Evolutionary conservation across 805 yeast species (phyloP), one percentile per base, ranked within the genome.

Genomic region (Kluyveromyces dobzhanskii): DNA sequence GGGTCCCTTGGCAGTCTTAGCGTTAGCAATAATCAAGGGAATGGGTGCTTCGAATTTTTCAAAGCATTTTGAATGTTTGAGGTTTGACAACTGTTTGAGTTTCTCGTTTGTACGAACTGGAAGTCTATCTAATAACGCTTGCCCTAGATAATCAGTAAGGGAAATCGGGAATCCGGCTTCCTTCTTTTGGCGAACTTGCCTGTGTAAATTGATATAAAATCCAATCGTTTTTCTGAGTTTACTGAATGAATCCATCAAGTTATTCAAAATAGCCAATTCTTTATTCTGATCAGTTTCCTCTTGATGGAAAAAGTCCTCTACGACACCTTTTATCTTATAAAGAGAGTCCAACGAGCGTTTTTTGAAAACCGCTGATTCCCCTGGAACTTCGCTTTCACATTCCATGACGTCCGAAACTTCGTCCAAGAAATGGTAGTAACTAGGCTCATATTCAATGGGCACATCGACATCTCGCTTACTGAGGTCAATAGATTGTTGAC

Each of bases 81-180:
- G 45, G 0, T 75, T 64, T 2, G 54, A 45, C 64, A 2, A 62
- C 45, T 24, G 66, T 43, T 4, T 62, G 53, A 9, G 52, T 37
- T 17, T 51, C 36, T 21, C 14, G 12, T 12, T n/a, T 17, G 13
- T 28, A 12, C 27, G 18, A 11, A 18, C 26, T 3, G 38, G 25
- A 17, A 50, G 27, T 26, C 50, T 64, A 41, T 73, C 62, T 3
- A 75, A 62, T 26, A 79, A 59, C 0, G 83, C 84, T 43, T 76
- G 62, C 0, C 83, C 85, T 81, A 83, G 76, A 48, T 78, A 78
- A 49, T 79, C 85, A 0, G 84, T 78, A 30, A 79, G 64, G 0
- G 83, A 74, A 0, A 76, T 59, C 14, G 68, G 67, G 47, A 71
- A 75, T 0, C 84, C 84, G 3, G 67, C 62, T 12, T 56, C 46